Evolutionary conservation across 257 asterid species (phyloP).

Genomic region (Ocimum tenuiflorum): DNA sequence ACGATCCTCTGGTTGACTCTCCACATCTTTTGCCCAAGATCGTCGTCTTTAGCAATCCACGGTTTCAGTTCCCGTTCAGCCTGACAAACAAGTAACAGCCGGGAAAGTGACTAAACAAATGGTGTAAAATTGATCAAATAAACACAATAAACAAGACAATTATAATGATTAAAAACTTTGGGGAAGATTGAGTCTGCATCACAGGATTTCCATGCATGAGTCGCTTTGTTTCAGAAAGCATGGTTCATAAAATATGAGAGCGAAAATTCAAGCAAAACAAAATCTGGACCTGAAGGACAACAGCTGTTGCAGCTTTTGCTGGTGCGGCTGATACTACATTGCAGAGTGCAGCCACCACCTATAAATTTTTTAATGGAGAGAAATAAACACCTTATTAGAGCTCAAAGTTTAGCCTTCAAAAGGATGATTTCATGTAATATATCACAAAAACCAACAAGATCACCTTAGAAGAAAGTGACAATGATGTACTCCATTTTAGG

Average conservation of each 20-base stretch:
- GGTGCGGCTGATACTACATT: constrained; percentile 91
- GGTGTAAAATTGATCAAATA: background rate
- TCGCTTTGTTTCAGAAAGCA: too few relatives aligned
- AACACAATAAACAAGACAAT: too few relatives aligned
- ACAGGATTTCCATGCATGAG: too few relatives aligned
- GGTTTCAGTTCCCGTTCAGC: constrained; percentile 95
- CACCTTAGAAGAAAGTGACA: too few relatives aligned
- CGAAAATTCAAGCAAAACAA: constrained; percentile 35
- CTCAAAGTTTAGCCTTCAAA: background rate
- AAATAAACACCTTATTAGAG: background rate
- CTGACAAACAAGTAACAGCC: constrained; percentile 44
- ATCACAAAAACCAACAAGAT: background rate
- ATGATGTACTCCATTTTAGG: background rate
- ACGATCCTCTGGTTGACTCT: constrained; percentile 86
- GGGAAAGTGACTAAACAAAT: constrained; percentile 39
- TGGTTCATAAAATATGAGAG: background rate
- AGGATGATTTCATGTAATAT: constrained; percentile 1
- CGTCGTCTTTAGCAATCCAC: constrained; percentile 95
- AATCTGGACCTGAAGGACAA: constrained; percentile 92
- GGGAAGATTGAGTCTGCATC: background rate
- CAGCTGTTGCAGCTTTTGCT: constrained; percentile 94
- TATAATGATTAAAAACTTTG: background rate
- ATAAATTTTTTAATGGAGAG: constrained; percentile 16
- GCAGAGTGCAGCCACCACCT: constrained; percentile 97
- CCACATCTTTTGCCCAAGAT: constrained; percentile 90